A percentile compares a stretch with the other conserved stretches of the same genome.
Conservation (phyloP, 1,284 basidiomycete species). For the Ceratobasidium sp. region DNA sequence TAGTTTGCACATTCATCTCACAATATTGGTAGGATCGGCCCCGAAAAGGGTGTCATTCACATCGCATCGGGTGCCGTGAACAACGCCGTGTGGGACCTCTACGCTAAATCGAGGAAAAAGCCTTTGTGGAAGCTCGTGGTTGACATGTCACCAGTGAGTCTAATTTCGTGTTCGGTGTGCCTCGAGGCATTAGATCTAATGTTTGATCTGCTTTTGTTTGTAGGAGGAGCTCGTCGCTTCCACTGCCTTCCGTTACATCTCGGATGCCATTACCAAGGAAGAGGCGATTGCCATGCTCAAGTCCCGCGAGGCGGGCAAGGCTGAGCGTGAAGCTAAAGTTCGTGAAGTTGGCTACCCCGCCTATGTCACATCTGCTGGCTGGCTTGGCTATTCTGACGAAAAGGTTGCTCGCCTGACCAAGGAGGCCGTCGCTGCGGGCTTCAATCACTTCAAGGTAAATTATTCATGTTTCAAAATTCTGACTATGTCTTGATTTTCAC, state of each 20-base stretch:
- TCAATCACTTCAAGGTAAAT: conserved; percentile 85
- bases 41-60: conserved; percentile 72
- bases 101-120: conserved; percentile 57
- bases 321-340: conserved; percentile 75
- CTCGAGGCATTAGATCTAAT: conserved; percentile 7
- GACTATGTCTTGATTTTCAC: background rate
- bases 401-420: conserved; percentile 86
- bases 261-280: conserved; percentile 88
- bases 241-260: conserved; percentile 88
- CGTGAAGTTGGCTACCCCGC: conserved; percentile 82
- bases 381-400: conserved; percentile 90
- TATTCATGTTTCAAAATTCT: background rate
- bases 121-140: conserved; percentile 61
- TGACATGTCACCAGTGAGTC: conserved; percentile 57
- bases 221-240: conserved; percentile 86
- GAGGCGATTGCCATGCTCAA: conserved; percentile 86
- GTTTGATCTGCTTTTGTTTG: background rate
- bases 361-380: conserved; percentile 92
- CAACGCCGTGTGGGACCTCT: conserved; percentile 58
- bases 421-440: conserved; percentile 81
- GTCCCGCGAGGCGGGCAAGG: conserved; percentile 75
- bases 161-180: conserved; percentile 36
- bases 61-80: conserved; percentile 59
- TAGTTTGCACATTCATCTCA: background rate
- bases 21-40: conserved; percentile 68